Percentiles rank a stretch among this genome's conserved stretches.
These are phyloP conservation scores for Macrocybe sp. DNA, from an alignment of 1,284 basidiomycete genomes.

Conservation along the genomic window DNA sequence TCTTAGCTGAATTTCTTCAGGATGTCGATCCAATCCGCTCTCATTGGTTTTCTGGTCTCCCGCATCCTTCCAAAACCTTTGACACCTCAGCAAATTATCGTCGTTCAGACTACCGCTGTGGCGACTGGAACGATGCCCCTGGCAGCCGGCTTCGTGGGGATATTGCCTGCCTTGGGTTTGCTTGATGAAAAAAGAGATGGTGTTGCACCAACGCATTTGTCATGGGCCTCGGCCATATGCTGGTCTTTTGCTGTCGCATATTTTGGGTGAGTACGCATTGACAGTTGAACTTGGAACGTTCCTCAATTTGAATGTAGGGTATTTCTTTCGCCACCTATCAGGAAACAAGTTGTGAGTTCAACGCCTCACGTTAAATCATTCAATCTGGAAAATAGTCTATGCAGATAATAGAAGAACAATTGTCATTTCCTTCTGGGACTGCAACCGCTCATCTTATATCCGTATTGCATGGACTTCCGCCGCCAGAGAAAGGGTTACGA, in stretches of 20 bases:
- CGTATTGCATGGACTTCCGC: constrained; percentile 78
- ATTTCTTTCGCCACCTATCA: constrained; percentile 89
- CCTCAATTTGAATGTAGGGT: constrained; percentile 47
- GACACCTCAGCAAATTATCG: constrained; percentile 86
- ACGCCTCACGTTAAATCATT: background rate
- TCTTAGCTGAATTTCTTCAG: constrained; percentile 31
- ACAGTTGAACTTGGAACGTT: background rate
- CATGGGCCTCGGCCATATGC: constrained; percentile 65
- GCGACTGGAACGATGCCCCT: constrained; percentile 92
- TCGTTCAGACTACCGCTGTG: constrained; percentile 93
- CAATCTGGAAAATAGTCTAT: background rate
- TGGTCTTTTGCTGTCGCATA: constrained; percentile 91
- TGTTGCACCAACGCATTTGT: constrained; percentile 67
- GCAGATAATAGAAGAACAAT: constrained; percentile 89
- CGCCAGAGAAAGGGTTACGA: constrained; percentile 50
- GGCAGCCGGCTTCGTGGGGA: constrained; percentile 92
- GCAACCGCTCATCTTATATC: constrained; percentile 95
- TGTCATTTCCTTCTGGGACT: constrained; percentile 93
- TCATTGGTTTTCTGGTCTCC: constrained; percentile 89
- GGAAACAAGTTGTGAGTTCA: constrained; percentile 83
- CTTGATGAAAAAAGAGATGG: constrained; percentile 76
- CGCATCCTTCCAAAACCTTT: constrained; percentile 69
- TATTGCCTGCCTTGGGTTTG: constrained; percentile 85
- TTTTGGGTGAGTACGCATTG: constrained; percentile 64
- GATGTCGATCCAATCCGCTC: constrained; percentile 94